Evolutionary conservation across 495 filamentous ascomycete species (phyloP).

Genomic region (Hypoxylon lienhwacheense): DNA sequence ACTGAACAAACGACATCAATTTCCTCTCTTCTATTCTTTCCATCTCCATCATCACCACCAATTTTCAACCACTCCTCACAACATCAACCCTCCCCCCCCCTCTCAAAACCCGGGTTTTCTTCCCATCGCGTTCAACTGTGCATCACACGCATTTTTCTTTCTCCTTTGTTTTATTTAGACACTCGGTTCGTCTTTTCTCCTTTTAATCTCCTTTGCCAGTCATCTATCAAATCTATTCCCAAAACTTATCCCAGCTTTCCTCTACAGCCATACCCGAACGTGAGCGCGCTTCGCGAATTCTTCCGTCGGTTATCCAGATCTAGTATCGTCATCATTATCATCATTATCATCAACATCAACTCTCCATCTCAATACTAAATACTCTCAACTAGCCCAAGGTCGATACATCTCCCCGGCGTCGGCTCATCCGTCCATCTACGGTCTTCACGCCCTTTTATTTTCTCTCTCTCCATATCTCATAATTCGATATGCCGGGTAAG

Average conservation of each 20-base stretch:
- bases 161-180: constrained; percentile 34
- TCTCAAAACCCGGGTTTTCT: background rate
- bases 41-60: constrained; percentile 18
- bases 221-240: constrained; percentile 5
- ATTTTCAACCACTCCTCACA: constrained; percentile 2
- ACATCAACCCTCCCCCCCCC: background rate
- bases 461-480: constrained; percentile 5
- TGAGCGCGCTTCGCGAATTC: constrained; percentile 41
- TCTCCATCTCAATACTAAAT: constrained; percentile 12
- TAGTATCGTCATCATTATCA: constrained; percentile 30
- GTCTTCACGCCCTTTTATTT: background rate
- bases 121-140: constrained; percentile 17
- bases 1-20: constrained; percentile 29
- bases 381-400: constrained; percentile 26
- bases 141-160: constrained; percentile 14
- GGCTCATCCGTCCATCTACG: constrained; percentile 10
- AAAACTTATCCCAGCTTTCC: too few species aligned
- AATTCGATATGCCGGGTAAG: constrained; percentile 59
- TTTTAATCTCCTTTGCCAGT: constrained; percentile 7
- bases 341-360: constrained; percentile 28
- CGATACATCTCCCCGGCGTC: constrained; percentile 13
- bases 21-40: constrained; percentile 15
- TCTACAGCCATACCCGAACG: constrained; percentile 22
- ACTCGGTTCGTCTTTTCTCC: constrained; percentile 27
- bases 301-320: constrained; percentile 26